Percentiles rank a stretch among this genome's conserved stretches.
phyloP scores from a whole-genome alignment of 345 rosid species.

The Murraya paniculata region DNA sequence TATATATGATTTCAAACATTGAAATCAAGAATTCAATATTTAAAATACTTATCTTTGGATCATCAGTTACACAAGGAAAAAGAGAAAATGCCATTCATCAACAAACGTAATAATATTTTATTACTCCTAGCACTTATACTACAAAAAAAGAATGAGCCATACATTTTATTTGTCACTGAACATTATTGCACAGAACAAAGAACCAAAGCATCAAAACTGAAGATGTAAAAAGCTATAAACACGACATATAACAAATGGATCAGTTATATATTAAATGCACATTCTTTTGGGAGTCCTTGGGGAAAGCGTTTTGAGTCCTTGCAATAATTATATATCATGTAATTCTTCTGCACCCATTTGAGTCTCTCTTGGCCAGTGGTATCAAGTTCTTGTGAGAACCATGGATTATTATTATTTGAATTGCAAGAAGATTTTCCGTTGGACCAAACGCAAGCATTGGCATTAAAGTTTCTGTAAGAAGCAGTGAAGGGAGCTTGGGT shows the following conservation, averaged over 20 bases:
- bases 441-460: slow-evolving; percentile 37
- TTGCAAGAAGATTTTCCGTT: slow-evolving; percentile 31
- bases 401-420: slow-evolving; percentile 6
- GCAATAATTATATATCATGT: slow-evolving; percentile 51
- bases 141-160: background rate
- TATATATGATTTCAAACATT: no score
- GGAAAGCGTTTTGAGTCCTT: slow-evolving; percentile 36
- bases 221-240: background rate
- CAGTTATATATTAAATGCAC: slow-evolving; percentile 4
- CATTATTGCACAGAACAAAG: background rate
- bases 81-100: background rate
- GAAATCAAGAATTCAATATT: no score
- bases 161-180: background rate
- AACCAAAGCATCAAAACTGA: background rate
- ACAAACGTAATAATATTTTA: background rate
- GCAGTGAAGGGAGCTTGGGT: slow-evolving; percentile 45
- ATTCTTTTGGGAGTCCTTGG: slow-evolving; percentile 29
- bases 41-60: no score
- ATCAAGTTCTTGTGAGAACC: slow-evolving; percentile 32
- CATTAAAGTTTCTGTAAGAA: slow-evolving; percentile 39
- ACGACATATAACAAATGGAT: background rate
- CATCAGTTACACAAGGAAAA: background rate
- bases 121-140: background rate
- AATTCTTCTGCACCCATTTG: slow-evolving; percentile 36
- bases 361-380: slow-evolving; percentile 20